phyloP scores from a whole-genome alignment of 345 rosid genomes.

The Gossypium ekmanianum region DNA sequence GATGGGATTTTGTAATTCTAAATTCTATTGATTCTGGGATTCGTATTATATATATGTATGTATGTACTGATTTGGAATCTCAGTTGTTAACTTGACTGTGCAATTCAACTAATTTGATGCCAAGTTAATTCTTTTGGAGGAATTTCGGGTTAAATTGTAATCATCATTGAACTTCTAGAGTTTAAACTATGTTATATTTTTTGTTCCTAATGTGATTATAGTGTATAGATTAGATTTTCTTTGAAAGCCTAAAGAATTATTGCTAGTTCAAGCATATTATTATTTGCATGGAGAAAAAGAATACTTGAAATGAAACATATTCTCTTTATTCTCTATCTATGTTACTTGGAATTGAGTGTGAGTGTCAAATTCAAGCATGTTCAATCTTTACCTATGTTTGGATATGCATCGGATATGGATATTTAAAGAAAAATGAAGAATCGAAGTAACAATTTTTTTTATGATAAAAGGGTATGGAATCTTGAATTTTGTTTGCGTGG shows the following conservation, averaged over 20 bases:
- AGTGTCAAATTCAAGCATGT: not conserved
- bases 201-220: not conserved
- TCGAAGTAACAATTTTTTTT: not conserved
- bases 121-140: not conserved
- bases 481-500: conserved; percentile 13
- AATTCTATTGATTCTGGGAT: not conserved
- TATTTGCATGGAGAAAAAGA: not conserved
- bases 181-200: conserved; percentile 7
- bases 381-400: not conserved
- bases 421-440: not conserved
- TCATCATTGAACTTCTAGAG: not conserved
- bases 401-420: not conserved
- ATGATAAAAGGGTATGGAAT: not conserved
- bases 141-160: not conserved
- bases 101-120: not conserved
- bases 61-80: conserved; percentile 7
- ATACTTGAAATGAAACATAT: not conserved
- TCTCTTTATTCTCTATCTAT: not conserved
- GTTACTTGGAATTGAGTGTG: not conserved
- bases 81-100: not conserved
- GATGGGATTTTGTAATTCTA: not conserved
- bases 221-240: not conserved
- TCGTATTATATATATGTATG: not conserved
- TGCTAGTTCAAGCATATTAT: not conserved
- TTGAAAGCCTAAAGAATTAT: not conserved